Evolutionary conservation across 139 green algal genomes (phyloP), one percentile per base, ranked within the genome.

Genomic region (Tetraselmis chui): DNA sequence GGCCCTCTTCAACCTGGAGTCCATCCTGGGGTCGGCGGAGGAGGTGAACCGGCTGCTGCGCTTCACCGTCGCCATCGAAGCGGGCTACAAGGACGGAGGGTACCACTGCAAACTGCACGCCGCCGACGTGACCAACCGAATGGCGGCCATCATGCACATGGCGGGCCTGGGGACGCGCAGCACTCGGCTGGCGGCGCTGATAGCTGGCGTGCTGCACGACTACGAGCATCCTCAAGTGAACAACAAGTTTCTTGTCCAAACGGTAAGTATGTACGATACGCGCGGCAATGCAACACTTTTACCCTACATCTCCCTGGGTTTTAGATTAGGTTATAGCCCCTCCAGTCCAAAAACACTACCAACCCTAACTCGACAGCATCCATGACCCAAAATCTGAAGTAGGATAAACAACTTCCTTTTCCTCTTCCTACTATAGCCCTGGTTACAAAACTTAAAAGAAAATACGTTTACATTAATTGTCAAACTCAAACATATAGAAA

Each of bases 61-160:
- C 11, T 67, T 67, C 18, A 18, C 45, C 11, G 18, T 18, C 45
- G 11, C 11, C 45, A 5, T 67, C 11, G 45, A 67, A 18, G 45
- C 45, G 11, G 45, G 74, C 26, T 77, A 77, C 74, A 23, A 31
- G 74, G 74, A 77, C n/a, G n/a, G n/a, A 5, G 26, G 26, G 25
- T 77, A 77, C 74, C 74, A 77, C 74, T 31, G n/a, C 74, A 77
- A 77, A 25, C 26, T 2, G 74, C 74, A 77, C 74, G 74, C 74
- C 74, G 74, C 74, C 23, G 74, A 77, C 74, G 74, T 77, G 25
- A 29, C n/a, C n/a, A 31, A 29, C 74, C 74, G 74, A 22, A 22
- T 77, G 2, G 74, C 74, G 26, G 74, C 74, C 26, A 77, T 77
- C 74, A 22, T 77, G 26, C 74, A 77, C 74, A 5, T 5, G 45